Base-by-base conservation (phyloP, 768 basidiomycete genomes). In the Russula sp. region DNA sequence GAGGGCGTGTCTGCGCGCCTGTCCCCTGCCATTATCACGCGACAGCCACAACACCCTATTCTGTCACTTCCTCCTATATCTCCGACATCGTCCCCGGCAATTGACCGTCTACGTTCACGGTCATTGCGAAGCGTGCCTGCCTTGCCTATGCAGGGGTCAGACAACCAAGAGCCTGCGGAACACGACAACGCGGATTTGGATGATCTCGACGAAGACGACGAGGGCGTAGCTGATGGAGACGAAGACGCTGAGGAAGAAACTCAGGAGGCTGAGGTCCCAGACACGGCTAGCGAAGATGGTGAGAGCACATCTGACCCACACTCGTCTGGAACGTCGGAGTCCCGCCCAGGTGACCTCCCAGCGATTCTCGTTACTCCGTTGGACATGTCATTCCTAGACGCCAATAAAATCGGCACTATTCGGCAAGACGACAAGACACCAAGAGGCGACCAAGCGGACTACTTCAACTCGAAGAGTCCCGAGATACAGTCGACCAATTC, bases 141-240 rank as follows among this genome's bases (percentile, higher is more conserved):
- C 16, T 40, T 69, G 38, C 68, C 63, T n/a, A 64, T 34, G 53
- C 73, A 75, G 59, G 79, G 77, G 38, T 71, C 72, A 28, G 76
- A 74, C 32, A 75, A 74, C 24, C 72, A 65, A 48, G 70, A 68
- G 38, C 74, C 74, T 42, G 78, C 75, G 5, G 76, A 75, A n/a
- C 71, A 71, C 36, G 75, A 73, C 2, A 77, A 77, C 3, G 74
- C 70, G 16, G 78, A 79, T 48, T 71, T 75, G 13, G 77, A 73
- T 30, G 72, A 74, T 51, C 40, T 65, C 11, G 70, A 66, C 11
- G 73, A 73, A 49, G 76, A 78, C 32, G 74, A 74, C 16, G 78
- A 77, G 38, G 79, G 78, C 11, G 32, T 49, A 9, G 42, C 16
- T 16, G 68, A 59, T 49, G 65, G 54, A 28, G 59, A 67, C 28